Evolutionary conservation across 495 filamentous ascomycete genomes (phyloP), one percentile per base, ranked within the genome.

Genomic region (Podospora anserina): DNA sequence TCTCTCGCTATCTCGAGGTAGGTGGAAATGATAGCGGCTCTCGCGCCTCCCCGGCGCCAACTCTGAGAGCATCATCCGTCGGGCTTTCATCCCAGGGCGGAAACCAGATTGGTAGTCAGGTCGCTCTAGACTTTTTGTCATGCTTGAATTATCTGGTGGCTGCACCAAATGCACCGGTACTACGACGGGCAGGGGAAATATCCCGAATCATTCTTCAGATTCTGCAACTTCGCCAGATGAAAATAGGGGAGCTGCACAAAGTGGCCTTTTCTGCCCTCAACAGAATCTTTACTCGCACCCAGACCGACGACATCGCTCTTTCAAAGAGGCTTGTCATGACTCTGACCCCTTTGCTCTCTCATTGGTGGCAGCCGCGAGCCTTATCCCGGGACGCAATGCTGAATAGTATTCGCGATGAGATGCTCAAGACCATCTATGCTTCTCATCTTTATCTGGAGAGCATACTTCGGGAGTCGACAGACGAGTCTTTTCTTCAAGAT

Each of bases 241-340:
- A 82, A 71, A 79, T 88, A 69, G 86, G 86, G 66, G 87, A 83
- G 74, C 80, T 87, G 34, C 89, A 92, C 68, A 88, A 90, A 70
- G 77, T 87, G 63, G 90, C 89, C 20, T 91, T 97, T 70, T 88
- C 87, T 55, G 82, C 87, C 63, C 84, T 98, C 70, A 96, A 95
- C 80, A 80, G 81, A 70, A 78, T 97, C 44, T 76, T 95, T 56
- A 80, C 80, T 34, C 86, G 81, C 70, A 86, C 88, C 2, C 80
- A 91, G 54, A 87, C 88, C 44, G 90, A 96, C 72, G 84, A 91
- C 66, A 82, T 88, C 19, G 75, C 83, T 16, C 80, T 96, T 28
- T 85, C 87, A 15, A 83, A 84, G 68, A 81, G 79, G 49, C 78
- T 88, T 28, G 77, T 89, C 59, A 75, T 82, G 49, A 82, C 87